Conservation (phyloP, 768 basidiomycete genomes). For the Cyclocybe aegerita region DNA sequence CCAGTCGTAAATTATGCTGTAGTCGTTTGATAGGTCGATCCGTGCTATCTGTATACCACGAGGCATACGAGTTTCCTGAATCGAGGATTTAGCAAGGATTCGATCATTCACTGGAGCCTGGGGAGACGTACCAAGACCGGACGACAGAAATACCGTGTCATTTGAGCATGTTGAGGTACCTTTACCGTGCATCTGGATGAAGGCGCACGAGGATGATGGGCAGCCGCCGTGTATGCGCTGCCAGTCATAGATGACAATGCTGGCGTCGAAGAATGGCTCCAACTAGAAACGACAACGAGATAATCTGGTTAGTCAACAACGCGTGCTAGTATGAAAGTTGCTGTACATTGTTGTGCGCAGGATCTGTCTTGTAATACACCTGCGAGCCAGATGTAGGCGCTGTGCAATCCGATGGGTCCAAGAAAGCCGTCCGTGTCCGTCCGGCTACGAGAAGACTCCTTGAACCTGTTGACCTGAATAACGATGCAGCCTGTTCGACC, state of each 20-base stretch:
- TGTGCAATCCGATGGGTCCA: slow-evolving; percentile 31
- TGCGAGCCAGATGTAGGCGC: slow-evolving; percentile 13
- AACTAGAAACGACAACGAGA: slow-evolving; percentile 20
- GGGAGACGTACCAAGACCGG: slow-evolving; percentile 38
- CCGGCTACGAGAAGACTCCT: slow-evolving; percentile 44
- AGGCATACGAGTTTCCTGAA: slow-evolving; percentile 16
- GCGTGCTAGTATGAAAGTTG: too few relatives aligned
- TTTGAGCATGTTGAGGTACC: slow-evolving; percentile 30
- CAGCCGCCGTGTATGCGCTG: slow-evolving; percentile 38
- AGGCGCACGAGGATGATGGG: slow-evolving; percentile 37
- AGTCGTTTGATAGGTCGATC: slow-evolving; percentile 37
- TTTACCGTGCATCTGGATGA: slow-evolving; percentile 51
- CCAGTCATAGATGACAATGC: slow-evolving; percentile 36
- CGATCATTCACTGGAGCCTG: background rate
- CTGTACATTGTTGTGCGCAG: slow-evolving; percentile 42
- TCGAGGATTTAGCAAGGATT: background rate
- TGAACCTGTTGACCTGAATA: slow-evolving; percentile 38
- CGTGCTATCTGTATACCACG: slow-evolving; percentile 38
- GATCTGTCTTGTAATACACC: slow-evolving; percentile 43
- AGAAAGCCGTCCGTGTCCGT: slow-evolving; percentile 34
- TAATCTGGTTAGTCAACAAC: background rate
- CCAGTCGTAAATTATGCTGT: slow-evolving; percentile 21
- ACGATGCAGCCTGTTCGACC: slow-evolving; percentile 36
- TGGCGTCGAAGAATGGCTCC: slow-evolving; percentile 46
- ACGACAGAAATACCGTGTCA: slow-evolving; percentile 45